Percentiles rank a stretch among this genome's conserved stretches.
Evolutionary conservation across 2,329 filamentous ascomycete genomes (phyloP).

Genomic region (Monilinia laxa): DNA sequence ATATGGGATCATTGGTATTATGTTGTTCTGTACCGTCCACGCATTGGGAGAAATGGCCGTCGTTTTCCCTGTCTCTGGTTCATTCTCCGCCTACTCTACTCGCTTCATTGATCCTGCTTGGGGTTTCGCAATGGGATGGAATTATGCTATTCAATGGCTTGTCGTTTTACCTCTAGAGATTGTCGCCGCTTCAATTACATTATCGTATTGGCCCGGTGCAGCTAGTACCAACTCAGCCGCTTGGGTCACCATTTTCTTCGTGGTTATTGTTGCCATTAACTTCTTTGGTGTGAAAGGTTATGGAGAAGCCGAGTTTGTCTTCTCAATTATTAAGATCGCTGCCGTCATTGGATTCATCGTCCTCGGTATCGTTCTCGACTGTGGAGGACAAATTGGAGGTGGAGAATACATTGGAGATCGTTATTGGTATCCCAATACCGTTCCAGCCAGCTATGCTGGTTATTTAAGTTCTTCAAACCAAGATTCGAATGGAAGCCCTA

Average conservation of each 20-base stretch:
- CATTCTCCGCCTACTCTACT: constrained; percentile 90
- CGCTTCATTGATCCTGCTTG: constrained; percentile 89
- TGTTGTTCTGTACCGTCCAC: constrained; percentile 69
- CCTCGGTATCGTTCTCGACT: constrained; percentile 59
- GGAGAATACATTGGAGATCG: constrained; percentile 60
- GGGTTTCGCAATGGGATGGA: constrained; percentile 95
- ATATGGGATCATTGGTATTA: constrained; percentile 48
- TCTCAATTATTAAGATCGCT: constrained; percentile 78
- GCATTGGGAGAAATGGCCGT: constrained; percentile 90
- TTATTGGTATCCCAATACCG: constrained; percentile 57
- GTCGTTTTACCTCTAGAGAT: constrained; percentile 80
- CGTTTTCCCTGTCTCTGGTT: constrained; percentile 85
- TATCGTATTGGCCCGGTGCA: constrained; percentile 67
- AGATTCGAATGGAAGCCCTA: constrained; percentile 11
- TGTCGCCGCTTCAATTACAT: constrained; percentile 79
- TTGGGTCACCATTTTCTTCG: constrained; percentile 80
- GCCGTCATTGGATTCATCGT: constrained; percentile 65
- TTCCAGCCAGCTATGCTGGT: constrained; percentile 43
- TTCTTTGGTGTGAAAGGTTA: constrained; percentile 85
- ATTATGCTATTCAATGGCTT: constrained; percentile 80
- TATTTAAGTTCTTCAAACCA: constrained; percentile 37
- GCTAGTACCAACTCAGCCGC: constrained; percentile 54
- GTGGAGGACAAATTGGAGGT: constrained; percentile 49
- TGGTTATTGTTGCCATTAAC: constrained; percentile 76
- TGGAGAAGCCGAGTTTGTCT: constrained; percentile 84